A percentile compares a stretch with the other conserved stretches of the same genome.
phyloP scores from a whole-genome alignment of 2,329 filamentous ascomycete species.

The Ophiognomonia clavigignenti-juglandacearum region DNA sequence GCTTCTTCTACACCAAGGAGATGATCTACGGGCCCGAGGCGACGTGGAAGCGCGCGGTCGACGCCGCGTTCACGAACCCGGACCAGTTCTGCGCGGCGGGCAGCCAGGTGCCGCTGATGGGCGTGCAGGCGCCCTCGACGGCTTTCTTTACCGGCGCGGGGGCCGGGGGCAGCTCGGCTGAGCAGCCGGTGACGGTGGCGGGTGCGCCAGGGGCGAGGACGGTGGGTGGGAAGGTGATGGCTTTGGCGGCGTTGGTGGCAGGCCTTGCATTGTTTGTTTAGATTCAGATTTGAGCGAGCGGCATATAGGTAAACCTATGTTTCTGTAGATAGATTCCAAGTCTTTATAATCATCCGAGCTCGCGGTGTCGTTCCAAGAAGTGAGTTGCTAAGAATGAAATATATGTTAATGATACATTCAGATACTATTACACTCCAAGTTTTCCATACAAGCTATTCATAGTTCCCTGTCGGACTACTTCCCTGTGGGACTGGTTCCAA shows the following conservation, averaged over 20 bases:
- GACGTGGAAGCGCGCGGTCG: conserved; percentile 35
- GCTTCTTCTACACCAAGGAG: conserved; percentile 40
- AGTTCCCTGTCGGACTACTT: too few species aligned
- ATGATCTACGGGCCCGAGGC: conserved; percentile 35
- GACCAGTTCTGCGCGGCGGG: conserved; percentile 27
- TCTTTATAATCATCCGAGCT: too few species aligned
- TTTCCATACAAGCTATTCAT: too few species aligned
- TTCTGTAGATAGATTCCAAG: too few species aligned
- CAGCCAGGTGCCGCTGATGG: conserved; percentile 22
- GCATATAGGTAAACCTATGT: too few species aligned
- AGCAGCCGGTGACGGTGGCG: background rate
- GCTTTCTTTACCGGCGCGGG: conserved; percentile 3
- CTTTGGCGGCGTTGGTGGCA: conserved; percentile 4
- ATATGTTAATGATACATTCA: too few species aligned
- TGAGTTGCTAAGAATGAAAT: too few species aligned
- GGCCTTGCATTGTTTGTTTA: conserved; percentile 3
- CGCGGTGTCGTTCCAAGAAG: too few species aligned
- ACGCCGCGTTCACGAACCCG: conserved; percentile 31
- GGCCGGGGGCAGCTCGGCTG: background rate
- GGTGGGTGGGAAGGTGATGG: background rate
- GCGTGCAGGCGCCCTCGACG: conserved; percentile 6
- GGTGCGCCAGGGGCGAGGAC: too few species aligned
- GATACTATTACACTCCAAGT: too few species aligned
- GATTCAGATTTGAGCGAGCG: too few species aligned
- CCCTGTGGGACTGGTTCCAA: too few species aligned